Evolutionary conservation across 257 asterid genomes (phyloP).

Genomic region (Rehmannia glutinosa): DNA sequence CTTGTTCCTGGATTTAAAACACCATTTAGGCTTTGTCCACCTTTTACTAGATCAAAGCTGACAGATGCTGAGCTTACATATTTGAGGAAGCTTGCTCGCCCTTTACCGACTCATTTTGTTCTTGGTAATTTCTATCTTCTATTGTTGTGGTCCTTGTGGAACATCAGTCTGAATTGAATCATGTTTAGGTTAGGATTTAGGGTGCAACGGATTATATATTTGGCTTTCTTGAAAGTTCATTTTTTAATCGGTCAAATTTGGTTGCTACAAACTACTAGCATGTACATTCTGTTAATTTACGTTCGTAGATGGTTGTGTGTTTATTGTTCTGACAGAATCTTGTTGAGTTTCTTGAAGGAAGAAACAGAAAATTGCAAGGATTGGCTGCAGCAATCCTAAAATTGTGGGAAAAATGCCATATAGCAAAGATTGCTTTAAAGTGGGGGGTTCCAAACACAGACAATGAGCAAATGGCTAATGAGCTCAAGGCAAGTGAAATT

Average conservation of each 20-base stretch:
- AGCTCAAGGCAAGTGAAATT: constrained; percentile 72
- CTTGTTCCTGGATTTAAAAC: constrained; percentile 63
- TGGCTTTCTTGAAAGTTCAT: too few species aligned
- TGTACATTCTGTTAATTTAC: not conserved
- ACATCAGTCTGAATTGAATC: not conserved
- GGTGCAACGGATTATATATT: not conserved
- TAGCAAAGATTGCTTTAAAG: constrained; percentile 90
- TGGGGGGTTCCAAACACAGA: constrained; percentile 88
- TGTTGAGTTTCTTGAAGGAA: constrained; percentile 53
- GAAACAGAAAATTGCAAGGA: constrained; percentile 85
- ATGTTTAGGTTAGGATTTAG: constrained; percentile 1
- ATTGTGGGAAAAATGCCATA: constrained; percentile 93
- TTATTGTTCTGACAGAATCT: constrained; percentile 19
- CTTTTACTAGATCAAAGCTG: constrained; percentile 62
- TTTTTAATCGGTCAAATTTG: constrained; percentile 1
- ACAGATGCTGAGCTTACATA: constrained; percentile 75
- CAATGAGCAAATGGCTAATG: constrained; percentile 86
- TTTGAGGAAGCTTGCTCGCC: constrained; percentile 73
- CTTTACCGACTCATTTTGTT: constrained; percentile 88
- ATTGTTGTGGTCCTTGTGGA: not conserved
- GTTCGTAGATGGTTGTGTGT: constrained; percentile 3
- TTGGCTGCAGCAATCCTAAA: constrained; percentile 76
- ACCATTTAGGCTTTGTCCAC: constrained; percentile 76
- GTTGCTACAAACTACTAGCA: constrained; percentile 17
- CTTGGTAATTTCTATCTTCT: constrained; percentile 51